phyloP scores from a whole-genome alignment of 2,329 filamentous ascomycete genomes.

The Cladophialophora yegresii region DNA sequence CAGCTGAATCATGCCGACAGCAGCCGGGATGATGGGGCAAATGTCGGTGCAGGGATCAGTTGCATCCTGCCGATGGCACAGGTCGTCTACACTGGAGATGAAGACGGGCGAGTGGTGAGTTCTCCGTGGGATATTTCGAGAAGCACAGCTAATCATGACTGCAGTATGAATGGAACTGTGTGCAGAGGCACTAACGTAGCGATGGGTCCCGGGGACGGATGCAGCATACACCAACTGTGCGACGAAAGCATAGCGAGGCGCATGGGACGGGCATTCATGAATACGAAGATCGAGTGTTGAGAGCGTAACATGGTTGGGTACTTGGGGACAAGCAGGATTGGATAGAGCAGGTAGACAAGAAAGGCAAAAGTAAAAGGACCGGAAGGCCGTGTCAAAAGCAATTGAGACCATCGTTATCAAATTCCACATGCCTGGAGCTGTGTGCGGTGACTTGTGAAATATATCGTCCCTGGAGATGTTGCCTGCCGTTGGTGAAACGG shows the following conservation, averaged over 20 bases:
- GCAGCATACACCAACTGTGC: conserved; percentile 4
- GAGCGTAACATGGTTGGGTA: conserved; percentile 2
- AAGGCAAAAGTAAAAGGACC: background rate
- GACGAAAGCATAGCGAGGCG: conserved; percentile 26
- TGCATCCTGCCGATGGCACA: conserved; percentile 82
- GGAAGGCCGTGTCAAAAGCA: background rate
- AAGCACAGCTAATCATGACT: conserved; percentile 20
- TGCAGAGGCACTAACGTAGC: conserved; percentile 49
- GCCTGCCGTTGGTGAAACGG: conserved; percentile 6
- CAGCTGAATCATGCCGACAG: conserved; percentile 77
- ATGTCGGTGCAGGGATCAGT: conserved; percentile 69
- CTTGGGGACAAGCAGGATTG: background rate
- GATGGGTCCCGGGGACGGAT: conserved; percentile 2
- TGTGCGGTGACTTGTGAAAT: background rate
- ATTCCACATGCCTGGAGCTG: conserved; percentile 10
- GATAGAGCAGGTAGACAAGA: conserved; percentile 12
- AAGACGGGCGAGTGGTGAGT: conserved; percentile 85
- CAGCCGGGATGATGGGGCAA: conserved; percentile 61
- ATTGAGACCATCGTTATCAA: background rate
- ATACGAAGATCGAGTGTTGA: conserved; percentile 10
- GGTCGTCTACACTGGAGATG: conserved; percentile 89
- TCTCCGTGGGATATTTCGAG: conserved; percentile 7
- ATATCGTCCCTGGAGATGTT: conserved; percentile 7
- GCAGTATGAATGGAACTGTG: conserved; percentile 61
- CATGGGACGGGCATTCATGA: conserved; percentile 2